Percentiles rank a stretch among this genome's conserved stretches.
Evolutionary conservation across 139 green algal genomes (phyloP).

Genomic region (Chara braunii): DNA sequence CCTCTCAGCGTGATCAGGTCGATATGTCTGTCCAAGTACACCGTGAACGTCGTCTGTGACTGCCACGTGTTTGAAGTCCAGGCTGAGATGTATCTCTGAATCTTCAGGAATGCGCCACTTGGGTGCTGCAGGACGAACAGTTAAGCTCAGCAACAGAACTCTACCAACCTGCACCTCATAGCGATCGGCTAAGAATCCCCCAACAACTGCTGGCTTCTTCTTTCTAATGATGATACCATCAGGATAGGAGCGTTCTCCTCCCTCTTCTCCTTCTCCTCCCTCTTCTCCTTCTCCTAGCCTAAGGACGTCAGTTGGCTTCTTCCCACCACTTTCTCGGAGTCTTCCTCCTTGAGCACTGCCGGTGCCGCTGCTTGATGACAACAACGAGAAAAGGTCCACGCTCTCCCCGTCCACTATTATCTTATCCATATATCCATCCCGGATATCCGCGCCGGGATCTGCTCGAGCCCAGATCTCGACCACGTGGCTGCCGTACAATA

Average conservation of each 20-base stretch:
- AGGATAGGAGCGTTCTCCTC: too few relatives aligned
- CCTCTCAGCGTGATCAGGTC: constrained; percentile 15
- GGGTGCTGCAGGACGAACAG: constrained; percentile 13
- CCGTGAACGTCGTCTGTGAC: constrained; percentile 27
- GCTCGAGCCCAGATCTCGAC: constrained; percentile 29
- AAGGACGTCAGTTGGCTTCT: too few relatives aligned
- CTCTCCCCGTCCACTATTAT: constrained; percentile 21
- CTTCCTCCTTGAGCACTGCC: too few relatives aligned
- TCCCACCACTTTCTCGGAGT: too few relatives aligned
- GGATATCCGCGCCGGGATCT: constrained; percentile 9
- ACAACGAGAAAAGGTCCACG: constrained; percentile 9
- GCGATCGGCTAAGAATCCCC: too few relatives aligned
- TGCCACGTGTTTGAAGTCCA: too few relatives aligned
- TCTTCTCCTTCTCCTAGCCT: constrained; percentile 26
- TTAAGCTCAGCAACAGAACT: constrained; percentile 8
- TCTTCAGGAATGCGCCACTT: not conserved
- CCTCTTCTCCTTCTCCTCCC: constrained; percentile 8
- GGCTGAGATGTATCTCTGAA: constrained; percentile 15
- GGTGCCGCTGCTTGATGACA: too few relatives aligned
- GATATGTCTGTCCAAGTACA: constrained; percentile 27
- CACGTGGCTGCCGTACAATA: constrained; percentile 12
- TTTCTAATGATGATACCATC: constrained; percentile 23
- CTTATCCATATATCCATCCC: constrained; percentile 17
- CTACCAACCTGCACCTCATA: constrained; percentile 3
- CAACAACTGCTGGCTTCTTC: too few relatives aligned